Evolutionary conservation across 257 asterid species (phyloP).

Genomic region (Salvia splendens): DNA sequence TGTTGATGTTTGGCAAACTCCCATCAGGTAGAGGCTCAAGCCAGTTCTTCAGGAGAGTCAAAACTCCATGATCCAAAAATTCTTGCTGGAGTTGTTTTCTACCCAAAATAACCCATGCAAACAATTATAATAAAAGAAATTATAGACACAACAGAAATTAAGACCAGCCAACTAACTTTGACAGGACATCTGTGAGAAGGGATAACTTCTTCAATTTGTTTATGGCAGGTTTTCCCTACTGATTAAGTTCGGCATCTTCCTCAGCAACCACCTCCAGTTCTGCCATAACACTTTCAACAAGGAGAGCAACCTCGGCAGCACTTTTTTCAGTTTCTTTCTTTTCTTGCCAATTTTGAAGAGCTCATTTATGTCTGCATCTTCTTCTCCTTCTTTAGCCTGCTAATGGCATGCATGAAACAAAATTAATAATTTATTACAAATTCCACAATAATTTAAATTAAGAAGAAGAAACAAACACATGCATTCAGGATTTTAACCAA

Average conservation of each 20-base stretch:
- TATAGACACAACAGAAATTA: conserved; percentile 6
- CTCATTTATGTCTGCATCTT: conserved; percentile 72
- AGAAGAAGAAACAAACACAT: background rate
- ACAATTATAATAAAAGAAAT: background rate
- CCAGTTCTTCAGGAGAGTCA: conserved; percentile 78
- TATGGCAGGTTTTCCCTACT: conserved; percentile 76
- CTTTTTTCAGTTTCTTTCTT: conserved; percentile 78
- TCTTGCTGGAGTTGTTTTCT: conserved; percentile 96
- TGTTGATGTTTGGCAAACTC: conserved; percentile 83
- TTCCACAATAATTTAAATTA: background rate
- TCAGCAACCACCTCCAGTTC: conserved; percentile 90
- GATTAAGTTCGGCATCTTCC: conserved; percentile 83
- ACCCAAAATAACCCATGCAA: conserved; percentile 35
- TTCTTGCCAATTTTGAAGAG: conserved; percentile 78
- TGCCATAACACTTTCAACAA: conserved; percentile 84
- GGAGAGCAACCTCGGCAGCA: conserved; percentile 75
- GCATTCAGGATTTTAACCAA: background rate
- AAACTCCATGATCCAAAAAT: conserved; percentile 87
- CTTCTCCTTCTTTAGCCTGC: conserved; percentile 88
- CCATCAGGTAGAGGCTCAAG: conserved; percentile 99
- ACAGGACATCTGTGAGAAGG: conserved; percentile 74
- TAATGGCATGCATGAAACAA: conserved; percentile 21
- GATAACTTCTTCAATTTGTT: conserved; percentile 81
- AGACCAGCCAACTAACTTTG: conserved; percentile 58
- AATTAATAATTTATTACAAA: conserved; percentile 18